phyloP scores from a whole-genome alignment of 2,329 filamentous ascomycete genomes.

The Aspergillus pseudoviridinutans region DNA sequence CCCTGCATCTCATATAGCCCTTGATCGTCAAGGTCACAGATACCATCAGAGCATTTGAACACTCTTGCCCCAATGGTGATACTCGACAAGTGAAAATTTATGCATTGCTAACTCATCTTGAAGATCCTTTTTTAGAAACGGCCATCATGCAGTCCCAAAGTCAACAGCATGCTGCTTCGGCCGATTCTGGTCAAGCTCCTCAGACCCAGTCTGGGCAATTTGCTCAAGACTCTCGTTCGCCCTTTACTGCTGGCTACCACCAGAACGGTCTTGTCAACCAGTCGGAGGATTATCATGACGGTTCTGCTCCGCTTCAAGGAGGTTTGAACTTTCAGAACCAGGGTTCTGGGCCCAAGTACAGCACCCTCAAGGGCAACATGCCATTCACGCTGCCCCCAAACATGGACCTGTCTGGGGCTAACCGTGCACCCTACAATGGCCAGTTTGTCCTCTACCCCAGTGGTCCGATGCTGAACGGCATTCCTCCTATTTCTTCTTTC shows the following conservation, averaged over 20 bases:
- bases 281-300: constrained; percentile 16
- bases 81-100: neutral
- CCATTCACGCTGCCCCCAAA: constrained; percentile 22
- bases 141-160: constrained; percentile 22
- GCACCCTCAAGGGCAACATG: constrained; percentile 22
- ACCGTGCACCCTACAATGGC: constrained; percentile 26
- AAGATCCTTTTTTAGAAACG: constrained; percentile 6
- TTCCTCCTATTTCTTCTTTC: constrained; percentile 27
- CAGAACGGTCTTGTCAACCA: constrained; percentile 11
- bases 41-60: too few species aligned
- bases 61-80: neutral
- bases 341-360: constrained; percentile 24
- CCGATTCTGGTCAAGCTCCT: constrained; percentile 21
- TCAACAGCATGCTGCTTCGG: constrained; percentile 20
- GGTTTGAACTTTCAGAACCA: constrained; percentile 27
- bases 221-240: constrained; percentile 25
- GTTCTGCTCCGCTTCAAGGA: constrained; percentile 22
- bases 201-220: constrained; percentile 20
- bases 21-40: neutral
- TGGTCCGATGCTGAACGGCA: constrained; percentile 28
- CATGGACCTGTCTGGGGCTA: constrained; percentile 25
- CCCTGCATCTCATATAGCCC: neutral
- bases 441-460: constrained; percentile 31
- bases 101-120: neutral
- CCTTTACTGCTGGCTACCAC: constrained; percentile 20